These are phyloP conservation scores for Kalanchoe fedtschenkoi DNA, from an alignment of 164 flowering plant species.

Conservation along the genomic window DNA sequence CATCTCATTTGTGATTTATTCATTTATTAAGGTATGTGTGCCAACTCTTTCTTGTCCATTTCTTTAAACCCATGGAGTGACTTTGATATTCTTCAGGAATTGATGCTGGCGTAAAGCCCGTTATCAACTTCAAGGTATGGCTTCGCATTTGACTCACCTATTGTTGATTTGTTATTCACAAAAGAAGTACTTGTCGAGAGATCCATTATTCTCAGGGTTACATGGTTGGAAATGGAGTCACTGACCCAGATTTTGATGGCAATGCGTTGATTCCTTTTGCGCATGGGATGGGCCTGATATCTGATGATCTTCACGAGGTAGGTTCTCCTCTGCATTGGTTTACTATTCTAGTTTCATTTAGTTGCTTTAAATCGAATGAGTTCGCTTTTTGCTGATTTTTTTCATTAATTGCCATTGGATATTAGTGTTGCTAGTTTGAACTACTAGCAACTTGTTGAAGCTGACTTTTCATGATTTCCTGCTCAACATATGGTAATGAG, in stretches of 20 bases:
- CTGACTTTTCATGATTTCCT: not conserved
- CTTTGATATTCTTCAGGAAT: slow-evolving; percentile 35
- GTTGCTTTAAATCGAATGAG: not conserved
- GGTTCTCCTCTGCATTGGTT: slow-evolving; percentile 5
- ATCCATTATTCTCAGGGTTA: slow-evolving; percentile 47
- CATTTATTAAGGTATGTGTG: not conserved
- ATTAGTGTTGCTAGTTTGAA: not conserved
- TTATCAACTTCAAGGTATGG: slow-evolving; percentile 64
- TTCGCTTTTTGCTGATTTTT: not conserved
- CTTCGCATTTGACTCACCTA: not conserved
- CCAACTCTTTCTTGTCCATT: not conserved
- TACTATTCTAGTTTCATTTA: not conserved
- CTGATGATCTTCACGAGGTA: slow-evolving; percentile 62
- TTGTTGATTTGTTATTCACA: not conserved
- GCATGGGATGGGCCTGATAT: slow-evolving; percentile 91
- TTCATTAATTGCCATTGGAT: not conserved
- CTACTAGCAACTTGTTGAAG: not conserved
- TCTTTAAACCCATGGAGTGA: not conserved
- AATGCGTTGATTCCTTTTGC: slow-evolving; percentile 88
- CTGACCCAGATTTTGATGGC: slow-evolving; percentile 59
- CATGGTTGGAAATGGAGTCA: slow-evolving; percentile 80
- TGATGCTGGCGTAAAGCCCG: slow-evolving; percentile 49
- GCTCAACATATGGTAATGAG: not conserved
- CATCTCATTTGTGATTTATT: not conserved
- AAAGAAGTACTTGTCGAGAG: not conserved